A percentile compares a stretch with the other conserved stretches of the same genome.
These are phyloP conservation scores for Metarhizium rileyi DNA, from an alignment of 2,329 filamentous ascomycete genomes.

Conservation along the genomic window DNA sequence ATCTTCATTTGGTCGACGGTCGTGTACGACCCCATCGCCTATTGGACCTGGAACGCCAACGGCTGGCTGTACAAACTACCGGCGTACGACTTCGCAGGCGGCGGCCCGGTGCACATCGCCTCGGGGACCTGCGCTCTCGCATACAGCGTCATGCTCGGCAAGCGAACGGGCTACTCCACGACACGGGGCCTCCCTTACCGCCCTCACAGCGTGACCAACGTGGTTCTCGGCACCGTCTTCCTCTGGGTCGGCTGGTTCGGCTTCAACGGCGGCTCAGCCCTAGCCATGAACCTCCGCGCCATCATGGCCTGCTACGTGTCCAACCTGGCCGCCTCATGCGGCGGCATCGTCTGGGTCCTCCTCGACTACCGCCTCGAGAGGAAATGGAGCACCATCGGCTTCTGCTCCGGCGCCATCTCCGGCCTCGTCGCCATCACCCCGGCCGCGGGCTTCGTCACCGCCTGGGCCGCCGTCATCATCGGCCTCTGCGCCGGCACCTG, in stretches of 20 bases:
- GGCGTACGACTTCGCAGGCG: constrained; percentile 65
- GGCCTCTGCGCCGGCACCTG: constrained; percentile 52
- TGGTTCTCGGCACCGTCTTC: constrained; percentile 63
- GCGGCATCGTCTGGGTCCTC: constrained; percentile 73
- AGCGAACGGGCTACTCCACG: constrained; percentile 52
- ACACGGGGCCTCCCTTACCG: constrained; percentile 55
- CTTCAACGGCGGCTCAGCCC: constrained; percentile 82
- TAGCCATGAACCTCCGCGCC: constrained; percentile 74
- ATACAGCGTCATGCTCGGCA: constrained; percentile 64
- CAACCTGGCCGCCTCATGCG: constrained; percentile 74
- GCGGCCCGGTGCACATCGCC: constrained; percentile 65
- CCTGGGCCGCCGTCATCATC: constrained; percentile 49
- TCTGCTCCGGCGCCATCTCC: constrained; percentile 83
- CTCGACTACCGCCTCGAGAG: constrained; percentile 84
- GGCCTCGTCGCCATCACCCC: constrained; percentile 83
- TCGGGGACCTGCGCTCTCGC: constrained; percentile 63
- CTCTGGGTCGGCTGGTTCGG: constrained; percentile 96
- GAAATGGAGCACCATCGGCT: constrained; percentile 90
- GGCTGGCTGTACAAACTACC: constrained; percentile 63
- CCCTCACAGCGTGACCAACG: constrained; percentile 65
- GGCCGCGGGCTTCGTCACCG: constrained; percentile 70
- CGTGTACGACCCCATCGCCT: constrained; percentile 64
- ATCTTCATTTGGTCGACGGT: constrained; percentile 64
- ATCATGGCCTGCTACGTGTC: constrained; percentile 86
- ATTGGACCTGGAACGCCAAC: constrained; percentile 62